These are phyloP conservation scores for Cordyceps tenuipes DNA, from an alignment of 2,329 filamentous ascomycete species.

Conservation along the genomic window DNA sequence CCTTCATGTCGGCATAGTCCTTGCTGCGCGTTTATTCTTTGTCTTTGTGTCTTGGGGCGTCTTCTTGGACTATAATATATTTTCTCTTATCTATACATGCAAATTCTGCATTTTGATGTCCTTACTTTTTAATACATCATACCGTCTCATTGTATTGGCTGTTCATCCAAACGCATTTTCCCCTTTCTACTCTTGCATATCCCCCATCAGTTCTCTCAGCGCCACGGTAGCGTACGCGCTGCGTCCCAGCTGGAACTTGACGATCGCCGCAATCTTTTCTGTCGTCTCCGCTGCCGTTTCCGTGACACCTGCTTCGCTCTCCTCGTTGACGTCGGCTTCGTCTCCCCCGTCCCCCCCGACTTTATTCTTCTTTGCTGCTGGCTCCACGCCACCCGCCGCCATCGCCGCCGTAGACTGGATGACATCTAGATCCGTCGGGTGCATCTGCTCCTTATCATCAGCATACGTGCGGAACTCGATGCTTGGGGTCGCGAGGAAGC, in stretches of 20 bases:
- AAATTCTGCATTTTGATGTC: neutral
- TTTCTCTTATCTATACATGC: neutral
- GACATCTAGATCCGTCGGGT: conserved; percentile 75
- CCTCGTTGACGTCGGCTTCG: conserved; percentile 19
- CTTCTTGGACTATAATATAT: neutral
- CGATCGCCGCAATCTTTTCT: conserved; percentile 51
- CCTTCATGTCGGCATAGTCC: conserved; percentile 1
- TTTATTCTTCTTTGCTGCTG: conserved; percentile 10
- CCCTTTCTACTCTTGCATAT: conserved; percentile 21
- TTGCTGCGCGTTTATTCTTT: neutral
- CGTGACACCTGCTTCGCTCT: conserved; percentile 4
- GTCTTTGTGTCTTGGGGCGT: neutral
- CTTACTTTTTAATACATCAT: neutral
- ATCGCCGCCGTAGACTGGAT: conserved; percentile 35
- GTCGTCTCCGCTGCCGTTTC: conserved; percentile 17
- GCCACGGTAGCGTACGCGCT: conserved; percentile 84
- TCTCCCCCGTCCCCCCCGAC: conserved; percentile 22
- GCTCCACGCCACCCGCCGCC: conserved; percentile 13
- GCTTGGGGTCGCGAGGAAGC: conserved; percentile 55
- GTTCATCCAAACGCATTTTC: neutral
- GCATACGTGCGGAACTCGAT: conserved; percentile 64
- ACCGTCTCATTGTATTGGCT: neutral
- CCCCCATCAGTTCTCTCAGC: conserved; percentile 65
- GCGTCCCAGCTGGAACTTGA: conserved; percentile 68
- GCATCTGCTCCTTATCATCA: conserved; percentile 71